Evolutionary conservation across 169 alveolate genomes (phyloP).

Genomic region (Plasmodium vinckei): DNA sequence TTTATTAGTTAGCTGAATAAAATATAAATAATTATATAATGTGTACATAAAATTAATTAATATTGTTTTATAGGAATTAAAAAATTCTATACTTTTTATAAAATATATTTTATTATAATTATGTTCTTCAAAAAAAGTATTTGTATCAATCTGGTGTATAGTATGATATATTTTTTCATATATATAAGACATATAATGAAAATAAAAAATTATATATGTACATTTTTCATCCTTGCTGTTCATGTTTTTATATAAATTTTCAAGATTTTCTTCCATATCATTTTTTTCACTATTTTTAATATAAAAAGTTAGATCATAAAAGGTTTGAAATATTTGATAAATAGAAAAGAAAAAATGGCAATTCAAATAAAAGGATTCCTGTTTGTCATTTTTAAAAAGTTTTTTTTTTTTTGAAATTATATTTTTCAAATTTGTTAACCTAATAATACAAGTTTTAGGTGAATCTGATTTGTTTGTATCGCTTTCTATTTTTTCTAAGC

Average conservation of each 20-base stretch:
- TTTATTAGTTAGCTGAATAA: conserved; percentile 17
- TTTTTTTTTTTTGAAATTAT: neutral
- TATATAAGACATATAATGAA: conserved; percentile 12
- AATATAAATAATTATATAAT: conserved; percentile 32
- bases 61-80: conserved; percentile 7
- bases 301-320: conserved; percentile 35
- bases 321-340: conserved; percentile 6
- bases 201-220: conserved; percentile 8
- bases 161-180: conserved; percentile 9
- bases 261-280: conserved; percentile 16
- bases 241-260: neutral
- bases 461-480: neutral
- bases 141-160: conserved; percentile 33
- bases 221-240: neutral
- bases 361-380: neutral
- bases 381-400: neutral
- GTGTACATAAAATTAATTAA: conserved; percentile 19
- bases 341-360: conserved; percentile 37
- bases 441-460: neutral
- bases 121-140: conserved; percentile 10
- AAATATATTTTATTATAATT: conserved; percentile 28
- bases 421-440: neutral
- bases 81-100: neutral
- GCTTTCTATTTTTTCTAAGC: neutral
- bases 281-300: neutral